Evolutionary conservation across 2,329 filamentous ascomycete species (phyloP).

Genomic region (Beauveria sp.): DNA sequence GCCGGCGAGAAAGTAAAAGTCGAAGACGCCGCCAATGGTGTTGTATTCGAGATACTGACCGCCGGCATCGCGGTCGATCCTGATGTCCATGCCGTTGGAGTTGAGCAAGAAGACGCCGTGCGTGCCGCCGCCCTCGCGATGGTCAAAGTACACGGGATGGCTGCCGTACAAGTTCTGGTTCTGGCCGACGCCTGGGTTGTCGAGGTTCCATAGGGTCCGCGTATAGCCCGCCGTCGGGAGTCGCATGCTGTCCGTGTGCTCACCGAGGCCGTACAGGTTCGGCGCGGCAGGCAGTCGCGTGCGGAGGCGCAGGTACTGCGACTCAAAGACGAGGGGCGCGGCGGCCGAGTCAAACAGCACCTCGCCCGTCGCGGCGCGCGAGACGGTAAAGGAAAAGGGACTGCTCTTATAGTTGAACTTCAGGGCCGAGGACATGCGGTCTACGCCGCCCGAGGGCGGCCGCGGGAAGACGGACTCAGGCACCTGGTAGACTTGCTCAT

Average conservation of each 20-base stretch:
- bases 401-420: conserved; percentile 28
- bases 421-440: conserved; percentile 30
- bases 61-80: conserved; percentile 54
- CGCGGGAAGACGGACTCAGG: conserved; percentile 57
- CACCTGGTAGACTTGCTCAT: conserved; percentile 60
- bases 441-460: conserved; percentile 33
- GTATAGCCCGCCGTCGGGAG: conserved; percentile 51
- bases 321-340: conserved; percentile 60
- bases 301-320: conserved; percentile 62
- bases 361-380: conserved; percentile 24
- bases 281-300: conserved; percentile 59
- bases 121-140: conserved; percentile 35
- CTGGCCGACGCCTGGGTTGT: conserved; percentile 54
- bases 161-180: conserved; percentile 66
- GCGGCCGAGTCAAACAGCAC: conserved; percentile 60
- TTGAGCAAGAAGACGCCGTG: conserved; percentile 76
- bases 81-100: conserved; percentile 65
- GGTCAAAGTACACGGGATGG: conserved; percentile 71
- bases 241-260: conserved; percentile 61
- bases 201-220: conserved; percentile 64
- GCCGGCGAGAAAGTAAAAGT: conserved; percentile 73
- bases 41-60: conserved; percentile 75
- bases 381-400: conserved; percentile 59
- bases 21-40: conserved; percentile 67
- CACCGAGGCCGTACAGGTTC: conserved; percentile 68